Evolutionary conservation across 176 grass and related monocot genomes (phyloP).

Genomic region (Dactylis glomerata): DNA sequence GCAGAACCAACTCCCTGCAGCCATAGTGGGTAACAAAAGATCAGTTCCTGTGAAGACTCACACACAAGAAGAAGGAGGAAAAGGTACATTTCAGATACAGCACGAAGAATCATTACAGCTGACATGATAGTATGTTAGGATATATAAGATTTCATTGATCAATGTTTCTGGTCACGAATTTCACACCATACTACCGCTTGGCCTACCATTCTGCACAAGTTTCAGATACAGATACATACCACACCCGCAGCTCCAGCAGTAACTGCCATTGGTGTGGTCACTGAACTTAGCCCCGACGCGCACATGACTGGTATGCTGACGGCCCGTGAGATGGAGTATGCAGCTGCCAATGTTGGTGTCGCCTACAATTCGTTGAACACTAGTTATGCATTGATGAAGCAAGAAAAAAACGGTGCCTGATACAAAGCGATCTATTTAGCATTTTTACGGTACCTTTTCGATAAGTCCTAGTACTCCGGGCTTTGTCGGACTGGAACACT

Average conservation of each 20-base stretch:
- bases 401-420: not conserved
- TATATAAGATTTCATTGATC: not conserved
- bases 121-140: not conserved
- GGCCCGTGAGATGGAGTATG: constrained; percentile 80
- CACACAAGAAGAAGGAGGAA: not conserved
- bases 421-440: not conserved
- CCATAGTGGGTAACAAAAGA: not conserved
- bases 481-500: constrained; percentile 73
- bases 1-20: constrained; percentile 77
- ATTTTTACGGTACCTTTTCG: constrained; percentile 56
- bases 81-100: no score
- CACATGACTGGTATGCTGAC: constrained; percentile 94
- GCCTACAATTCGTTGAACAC: constrained; percentile 44
- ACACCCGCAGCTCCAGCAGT: constrained; percentile 85
- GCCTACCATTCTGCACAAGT: not conserved
- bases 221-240: constrained; percentile 44
- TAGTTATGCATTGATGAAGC: not conserved
- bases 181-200: not conserved
- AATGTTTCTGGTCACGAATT: not conserved
- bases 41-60: not conserved
- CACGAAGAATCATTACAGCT: not conserved
- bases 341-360: constrained; percentile 83
- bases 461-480: constrained; percentile 83
- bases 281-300: constrained; percentile 82
- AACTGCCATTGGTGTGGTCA: constrained; percentile 88